Conservation (phyloP, 805 yeast genomes). For the Sugiyamaella marilandica region DNA sequence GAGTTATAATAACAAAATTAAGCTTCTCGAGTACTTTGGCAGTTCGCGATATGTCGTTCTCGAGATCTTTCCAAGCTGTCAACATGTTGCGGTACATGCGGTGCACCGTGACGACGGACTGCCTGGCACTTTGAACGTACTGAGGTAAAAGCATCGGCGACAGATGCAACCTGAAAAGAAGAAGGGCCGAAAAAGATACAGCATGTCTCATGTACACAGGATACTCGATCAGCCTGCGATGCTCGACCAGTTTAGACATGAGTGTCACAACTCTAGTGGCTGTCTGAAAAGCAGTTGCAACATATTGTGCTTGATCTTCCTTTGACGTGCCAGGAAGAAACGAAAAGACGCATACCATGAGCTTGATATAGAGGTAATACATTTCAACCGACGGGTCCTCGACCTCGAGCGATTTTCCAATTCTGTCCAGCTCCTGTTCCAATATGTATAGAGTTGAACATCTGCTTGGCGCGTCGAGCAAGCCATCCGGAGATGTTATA, state of each 20-base stretch:
- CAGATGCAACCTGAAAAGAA: conserved; percentile 74
- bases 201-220: conserved; percentile 86
- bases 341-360: conserved; percentile 83
- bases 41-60: conserved; percentile 84
- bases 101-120: conserved; percentile 89
- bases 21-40: conserved; percentile 87
- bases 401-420: conserved; percentile 63
- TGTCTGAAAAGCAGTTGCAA: conserved; percentile 70
- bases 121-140: conserved; percentile 83
- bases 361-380: conserved; percentile 69
- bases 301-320: conserved; percentile 81
- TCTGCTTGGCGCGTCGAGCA: conserved; percentile 76
- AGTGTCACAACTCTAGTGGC: conserved; percentile 80
- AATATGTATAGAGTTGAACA: conserved; percentile 74
- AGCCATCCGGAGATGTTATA: conserved; percentile 81
- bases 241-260: conserved; percentile 64
- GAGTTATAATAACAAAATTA: conserved; percentile 79
- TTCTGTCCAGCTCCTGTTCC: conserved; percentile 70
- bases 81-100: conserved; percentile 80
- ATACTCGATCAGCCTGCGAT: conserved; percentile 67
- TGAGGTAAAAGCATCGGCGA: conserved; percentile 66
- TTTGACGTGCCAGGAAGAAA: conserved; percentile 74
- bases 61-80: conserved; percentile 86
- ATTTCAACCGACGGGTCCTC: conserved; percentile 66
- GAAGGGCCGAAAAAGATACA: conserved; percentile 69